Conservation (phyloP, 177 flowering plant species). For the Telopea speciosissima region DNA sequence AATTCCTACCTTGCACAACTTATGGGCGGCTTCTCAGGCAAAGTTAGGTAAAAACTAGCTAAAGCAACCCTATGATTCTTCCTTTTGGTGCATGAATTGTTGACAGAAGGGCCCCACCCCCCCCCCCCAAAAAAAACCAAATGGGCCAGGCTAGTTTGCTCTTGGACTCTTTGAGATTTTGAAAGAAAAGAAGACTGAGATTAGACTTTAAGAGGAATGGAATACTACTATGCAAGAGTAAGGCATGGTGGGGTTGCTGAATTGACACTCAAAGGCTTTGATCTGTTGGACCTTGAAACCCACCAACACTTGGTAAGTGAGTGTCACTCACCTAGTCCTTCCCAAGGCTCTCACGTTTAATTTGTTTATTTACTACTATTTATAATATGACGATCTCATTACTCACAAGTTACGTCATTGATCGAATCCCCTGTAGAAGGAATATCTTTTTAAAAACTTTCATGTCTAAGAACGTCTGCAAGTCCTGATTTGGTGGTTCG, state of each 20-base stretch:
- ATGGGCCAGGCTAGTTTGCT: not conserved
- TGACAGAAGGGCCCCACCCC: not conserved
- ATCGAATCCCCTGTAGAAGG: not conserved
- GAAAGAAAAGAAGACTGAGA: not conserved
- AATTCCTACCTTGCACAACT: not conserved
- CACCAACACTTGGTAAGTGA: too few relatives aligned
- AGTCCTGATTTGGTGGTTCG: not conserved
- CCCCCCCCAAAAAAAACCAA: not conserved
- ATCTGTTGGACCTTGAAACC: too few relatives aligned
- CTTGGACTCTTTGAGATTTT: not conserved
- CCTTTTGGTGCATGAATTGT: not conserved
- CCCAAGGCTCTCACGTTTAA: constrained; percentile 1
- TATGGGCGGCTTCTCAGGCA: not conserved
- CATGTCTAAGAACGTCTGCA: not conserved
- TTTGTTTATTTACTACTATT: not conserved
- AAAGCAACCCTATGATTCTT: too few relatives aligned
- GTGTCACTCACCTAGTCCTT: too few relatives aligned
- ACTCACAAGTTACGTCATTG: constrained; percentile 8
- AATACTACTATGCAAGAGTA: not conserved
- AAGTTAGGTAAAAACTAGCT: not conserved
- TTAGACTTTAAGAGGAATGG: not conserved
- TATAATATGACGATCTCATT: constrained; percentile 7
- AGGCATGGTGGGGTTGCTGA: too few relatives aligned
- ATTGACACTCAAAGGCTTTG: constrained; percentile 1
- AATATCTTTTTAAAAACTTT: not conserved